Base-by-base conservation (phyloP, 176 grass and related monocot species). In the Raddia distichophylla region DNA sequence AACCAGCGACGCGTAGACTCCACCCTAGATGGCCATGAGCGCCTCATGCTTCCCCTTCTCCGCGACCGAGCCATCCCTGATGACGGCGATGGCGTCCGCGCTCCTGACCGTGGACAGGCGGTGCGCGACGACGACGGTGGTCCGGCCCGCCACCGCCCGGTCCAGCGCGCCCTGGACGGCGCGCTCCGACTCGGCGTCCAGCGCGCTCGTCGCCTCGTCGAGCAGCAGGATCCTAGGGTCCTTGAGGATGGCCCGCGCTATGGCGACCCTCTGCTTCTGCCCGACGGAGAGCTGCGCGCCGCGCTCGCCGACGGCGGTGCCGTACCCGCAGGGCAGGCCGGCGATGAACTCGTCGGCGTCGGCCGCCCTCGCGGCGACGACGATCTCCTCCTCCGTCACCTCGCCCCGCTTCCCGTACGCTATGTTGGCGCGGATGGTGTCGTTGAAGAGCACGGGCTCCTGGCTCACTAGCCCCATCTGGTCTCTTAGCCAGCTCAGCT, bases 391-490 rank as follows among this genome's bases (percentile, higher is more conserved):
- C 55, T 93, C 84, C 1, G 61, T 83, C 27, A 66, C 91, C 75
- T 87, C 80, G 33, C 69, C 79, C 35, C 66, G 75, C 49, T 83
- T 86, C 45, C 90, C 90, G 11, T 92, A 89, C 35, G 56, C 63
- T 83, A 92, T 89, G 55, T 92, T 92, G 40, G 86, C 68, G 44
- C 60, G 90, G 59, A 91, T 86, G 19, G 90, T 91, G 73, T 85
- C 86, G 44, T 77, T 88, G 78, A 91, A 88, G 49, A 91, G 82
- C 27, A 83, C 56, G 9, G 90, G 90, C 42, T 91, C 90, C 60
- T 91, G 90, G 79, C 90, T 91, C 76, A 91, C 86, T n/a, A 91
- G 37, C 16, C 90, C 90, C 86, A 86, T 88, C 74, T 91, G 86
- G 4, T 91, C 86, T 77, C 90, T 91, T 59, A 91, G 72, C 86